These are phyloP conservation scores for Mychonastes homosphaera DNA, from an alignment of 139 green algal species.

Conservation along the genomic window DNA sequence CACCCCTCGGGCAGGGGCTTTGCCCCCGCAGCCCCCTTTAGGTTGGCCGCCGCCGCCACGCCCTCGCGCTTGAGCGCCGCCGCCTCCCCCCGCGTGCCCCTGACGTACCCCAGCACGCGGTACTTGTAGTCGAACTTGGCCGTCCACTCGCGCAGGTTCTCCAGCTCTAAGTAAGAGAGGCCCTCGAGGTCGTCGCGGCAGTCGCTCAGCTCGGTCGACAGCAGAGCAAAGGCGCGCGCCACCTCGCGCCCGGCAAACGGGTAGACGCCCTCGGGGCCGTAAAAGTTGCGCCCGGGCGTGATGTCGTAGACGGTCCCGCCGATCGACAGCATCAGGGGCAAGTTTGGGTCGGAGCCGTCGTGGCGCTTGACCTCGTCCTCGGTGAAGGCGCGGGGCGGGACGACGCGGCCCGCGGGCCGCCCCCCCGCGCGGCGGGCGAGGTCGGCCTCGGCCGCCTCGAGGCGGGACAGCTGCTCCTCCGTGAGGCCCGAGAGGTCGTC, in stretches of 20 bases:
- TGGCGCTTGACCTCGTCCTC: slow-evolving; percentile 47
- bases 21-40: no score
- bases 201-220: slow-evolving; percentile 57
- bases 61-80: no score
- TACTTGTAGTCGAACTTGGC: slow-evolving; percentile 65
- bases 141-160: slow-evolving; percentile 65
- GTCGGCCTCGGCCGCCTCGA: slow-evolving; percentile 39
- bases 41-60: no score
- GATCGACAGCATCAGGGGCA: slow-evolving; percentile 63
- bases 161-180: slow-evolving; percentile 42
- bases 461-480: slow-evolving; percentile 24
- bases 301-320: slow-evolving; percentile 68
- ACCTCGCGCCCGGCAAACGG: slow-evolving; percentile 73
- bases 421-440: background rate
- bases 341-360: slow-evolving; percentile 37
- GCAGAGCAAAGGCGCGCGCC: slow-evolving; percentile 65
- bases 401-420: slow-evolving; percentile 30
- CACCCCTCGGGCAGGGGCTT: no score
- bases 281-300: slow-evolving; percentile 53
- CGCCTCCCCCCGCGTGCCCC: no score
- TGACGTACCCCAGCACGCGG: slow-evolving; percentile 38
- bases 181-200: slow-evolving; percentile 51
- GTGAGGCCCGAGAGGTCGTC: slow-evolving; percentile 25
- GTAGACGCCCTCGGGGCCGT: slow-evolving; percentile 72
- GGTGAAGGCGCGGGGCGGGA: slow-evolving; percentile 43